These are phyloP conservation scores for Ceriops decandra DNA, from an alignment of 345 rosid genomes.

Conservation along the genomic window DNA sequence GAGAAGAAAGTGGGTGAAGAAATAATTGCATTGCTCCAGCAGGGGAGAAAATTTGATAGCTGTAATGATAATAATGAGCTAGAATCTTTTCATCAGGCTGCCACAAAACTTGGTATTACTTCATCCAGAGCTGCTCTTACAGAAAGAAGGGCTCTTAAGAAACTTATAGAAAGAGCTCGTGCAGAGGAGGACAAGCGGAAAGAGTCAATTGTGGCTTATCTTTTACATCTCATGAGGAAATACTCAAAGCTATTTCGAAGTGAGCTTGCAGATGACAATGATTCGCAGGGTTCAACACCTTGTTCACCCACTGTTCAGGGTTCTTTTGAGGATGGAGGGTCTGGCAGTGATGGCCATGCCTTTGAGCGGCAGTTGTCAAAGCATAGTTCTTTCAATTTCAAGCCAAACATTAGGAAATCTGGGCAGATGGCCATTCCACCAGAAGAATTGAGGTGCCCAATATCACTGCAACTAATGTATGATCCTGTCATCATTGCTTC, in stretches of 20 bases:
- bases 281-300: constrained; percentile 85
- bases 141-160: constrained; percentile 89
- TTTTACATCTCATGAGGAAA: constrained; percentile 88
- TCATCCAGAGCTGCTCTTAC: constrained; percentile 88
- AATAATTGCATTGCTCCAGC: constrained; percentile 79
- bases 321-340: constrained; percentile 45
- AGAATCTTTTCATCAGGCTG: constrained; percentile 83
- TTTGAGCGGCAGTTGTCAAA: constrained; percentile 85
- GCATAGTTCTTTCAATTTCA: constrained; percentile 69
- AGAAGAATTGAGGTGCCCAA: constrained; percentile 94
- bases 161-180: constrained; percentile 88
- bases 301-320: constrained; percentile 73
- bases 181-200: constrained; percentile 96
- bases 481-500: constrained; percentile 98
- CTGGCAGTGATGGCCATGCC: constrained; percentile 38
- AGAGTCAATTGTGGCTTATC: constrained; percentile 92
- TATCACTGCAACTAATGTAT: constrained; percentile 91
- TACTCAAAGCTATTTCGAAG: constrained; percentile 89
- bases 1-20: constrained; percentile 98
- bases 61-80: constrained; percentile 64
- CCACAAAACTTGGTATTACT: constrained; percentile 66
- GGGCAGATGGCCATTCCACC: constrained; percentile 79
- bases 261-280: constrained; percentile 78
- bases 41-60: constrained; percentile 71
- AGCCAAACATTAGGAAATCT: constrained; percentile 49